Conservation (phyloP, 345 rosid species). For the Turritis glabra region DNA sequence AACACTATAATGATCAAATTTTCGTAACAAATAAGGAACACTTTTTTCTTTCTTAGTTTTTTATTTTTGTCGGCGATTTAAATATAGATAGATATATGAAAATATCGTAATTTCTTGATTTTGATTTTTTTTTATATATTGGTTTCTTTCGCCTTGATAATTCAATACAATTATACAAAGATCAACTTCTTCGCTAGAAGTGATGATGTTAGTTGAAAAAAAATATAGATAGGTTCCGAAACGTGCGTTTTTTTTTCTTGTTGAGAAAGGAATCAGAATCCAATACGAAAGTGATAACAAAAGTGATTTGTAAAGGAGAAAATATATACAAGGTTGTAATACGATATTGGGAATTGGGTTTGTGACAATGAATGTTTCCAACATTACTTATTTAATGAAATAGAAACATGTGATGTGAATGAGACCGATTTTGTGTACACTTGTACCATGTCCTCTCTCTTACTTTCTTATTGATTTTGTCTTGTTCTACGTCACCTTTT, state of each 20-base stretch:
- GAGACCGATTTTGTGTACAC: conserved; percentile 26
- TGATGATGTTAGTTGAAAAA: background rate
- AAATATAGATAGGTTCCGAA: background rate
- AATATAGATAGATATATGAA: conserved; percentile 26
- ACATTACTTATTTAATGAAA: conserved; percentile 19
- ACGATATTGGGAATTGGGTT: conserved; percentile 1
- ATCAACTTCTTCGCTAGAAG: background rate
- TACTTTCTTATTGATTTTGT: conserved; percentile 8
- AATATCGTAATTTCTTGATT: background rate
- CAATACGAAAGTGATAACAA: conserved; percentile 8
- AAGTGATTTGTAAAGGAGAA: background rate
- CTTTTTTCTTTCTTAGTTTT: background rate
- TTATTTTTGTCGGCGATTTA: conserved; percentile 4
- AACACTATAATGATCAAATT: conserved; percentile 23
- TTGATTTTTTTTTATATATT: conserved; percentile 21
- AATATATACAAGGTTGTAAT: background rate
- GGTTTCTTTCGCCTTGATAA: conserved; percentile 2
- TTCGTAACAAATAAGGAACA: conserved; percentile 34
- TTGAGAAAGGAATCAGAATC: conserved; percentile 20
- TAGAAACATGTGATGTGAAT: conserved; percentile 31
- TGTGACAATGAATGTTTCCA: conserved; percentile 19
- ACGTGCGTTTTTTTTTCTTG: background rate
- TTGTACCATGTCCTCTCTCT: conserved; percentile 33
- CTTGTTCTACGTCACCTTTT: conserved; percentile 15
- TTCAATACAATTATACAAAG: background rate